phyloP scores from a whole-genome alignment of 306 rosid species.

The Begonia peltatifolia region DNA sequence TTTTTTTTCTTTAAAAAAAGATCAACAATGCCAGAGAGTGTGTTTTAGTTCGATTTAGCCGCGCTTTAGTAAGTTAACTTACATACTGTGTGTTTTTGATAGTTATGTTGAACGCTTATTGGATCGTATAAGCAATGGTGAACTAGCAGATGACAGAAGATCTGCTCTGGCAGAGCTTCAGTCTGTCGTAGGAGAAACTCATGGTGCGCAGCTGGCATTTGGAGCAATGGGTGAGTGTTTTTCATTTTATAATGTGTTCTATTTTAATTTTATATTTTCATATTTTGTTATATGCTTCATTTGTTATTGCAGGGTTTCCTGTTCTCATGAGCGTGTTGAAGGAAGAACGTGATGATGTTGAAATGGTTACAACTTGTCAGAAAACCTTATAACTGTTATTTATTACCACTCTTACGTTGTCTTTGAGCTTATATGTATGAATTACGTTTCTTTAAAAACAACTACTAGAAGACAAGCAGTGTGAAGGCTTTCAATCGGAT shows the following conservation, averaged over 20 bases:
- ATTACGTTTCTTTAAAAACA: no score
- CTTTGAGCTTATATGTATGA: no score
- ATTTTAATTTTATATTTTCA: not conserved
- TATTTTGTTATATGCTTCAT: conserved; percentile 7
- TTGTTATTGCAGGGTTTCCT: conserved; percentile 58
- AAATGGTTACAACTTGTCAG: conserved; percentile 47
- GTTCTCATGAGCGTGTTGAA: conserved; percentile 55
- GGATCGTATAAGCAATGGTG: conserved; percentile 85
- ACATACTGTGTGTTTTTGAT: conserved; percentile 4
- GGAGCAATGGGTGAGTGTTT: conserved; percentile 80
- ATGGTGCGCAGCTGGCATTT: conserved; percentile 65
- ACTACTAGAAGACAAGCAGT: no score
- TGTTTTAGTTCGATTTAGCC: not conserved
- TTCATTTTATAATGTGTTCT: not conserved
- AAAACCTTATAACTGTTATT: conserved; percentile 7
- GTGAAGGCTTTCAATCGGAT: not conserved
- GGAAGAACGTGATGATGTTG: conserved; percentile 88
- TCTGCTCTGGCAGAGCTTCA: conserved; percentile 81
- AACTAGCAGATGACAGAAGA: conserved; percentile 77
- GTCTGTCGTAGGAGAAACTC: conserved; percentile 71
- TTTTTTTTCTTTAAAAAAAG: no score
- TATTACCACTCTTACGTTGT: not conserved
- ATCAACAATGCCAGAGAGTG: no score
- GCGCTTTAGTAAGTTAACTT: not conserved
- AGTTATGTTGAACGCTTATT: conserved; percentile 87